Conservation (phyloP, 2,329 filamentous ascomycete genomes). For the Aspergillus carbonarius region DNA sequence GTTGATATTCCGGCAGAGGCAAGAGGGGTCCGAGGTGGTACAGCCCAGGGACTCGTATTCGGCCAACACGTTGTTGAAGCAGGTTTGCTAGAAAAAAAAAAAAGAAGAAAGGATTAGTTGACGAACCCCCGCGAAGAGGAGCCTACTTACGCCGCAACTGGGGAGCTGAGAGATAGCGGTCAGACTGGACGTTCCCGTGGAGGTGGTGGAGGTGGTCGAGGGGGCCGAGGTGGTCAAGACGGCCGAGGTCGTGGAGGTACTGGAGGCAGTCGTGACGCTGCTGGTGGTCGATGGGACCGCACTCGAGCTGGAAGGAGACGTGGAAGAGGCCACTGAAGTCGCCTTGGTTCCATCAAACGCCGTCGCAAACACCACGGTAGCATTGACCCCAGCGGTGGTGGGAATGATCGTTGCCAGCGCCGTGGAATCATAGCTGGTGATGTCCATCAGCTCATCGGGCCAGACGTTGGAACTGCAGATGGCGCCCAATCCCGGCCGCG, state of each 20-base stretch:
- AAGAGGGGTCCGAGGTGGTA: neutral
- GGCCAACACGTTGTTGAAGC: conserved; percentile 1
- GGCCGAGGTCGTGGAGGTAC: neutral
- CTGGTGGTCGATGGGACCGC: neutral
- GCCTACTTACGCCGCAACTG: neutral
- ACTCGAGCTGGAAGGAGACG: neutral
- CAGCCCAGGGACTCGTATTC: neutral
- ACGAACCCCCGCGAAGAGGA: neutral
- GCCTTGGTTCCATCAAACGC: conserved; percentile 2
- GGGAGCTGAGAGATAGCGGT: conserved; percentile 2
- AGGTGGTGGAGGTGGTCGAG: neutral
- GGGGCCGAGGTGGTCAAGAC: neutral
- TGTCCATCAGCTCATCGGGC: conserved; percentile 1
- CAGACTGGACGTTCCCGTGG: neutral
- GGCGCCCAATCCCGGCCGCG: neutral
- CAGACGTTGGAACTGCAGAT: conserved; percentile 1
- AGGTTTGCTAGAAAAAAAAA: neutral
- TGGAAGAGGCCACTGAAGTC: neutral
- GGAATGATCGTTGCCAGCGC: neutral
- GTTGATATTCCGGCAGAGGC: conserved; percentile 3
- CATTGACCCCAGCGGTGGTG: neutral
- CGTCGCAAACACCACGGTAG: neutral
- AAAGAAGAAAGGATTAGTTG: too few relatives aligned
- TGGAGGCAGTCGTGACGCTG: neutral
- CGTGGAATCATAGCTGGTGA: conserved; percentile 1